Base-by-base conservation (phyloP, 495 filamentous ascomycete genomes). In the Aspergillus taichungensis region DNA sequence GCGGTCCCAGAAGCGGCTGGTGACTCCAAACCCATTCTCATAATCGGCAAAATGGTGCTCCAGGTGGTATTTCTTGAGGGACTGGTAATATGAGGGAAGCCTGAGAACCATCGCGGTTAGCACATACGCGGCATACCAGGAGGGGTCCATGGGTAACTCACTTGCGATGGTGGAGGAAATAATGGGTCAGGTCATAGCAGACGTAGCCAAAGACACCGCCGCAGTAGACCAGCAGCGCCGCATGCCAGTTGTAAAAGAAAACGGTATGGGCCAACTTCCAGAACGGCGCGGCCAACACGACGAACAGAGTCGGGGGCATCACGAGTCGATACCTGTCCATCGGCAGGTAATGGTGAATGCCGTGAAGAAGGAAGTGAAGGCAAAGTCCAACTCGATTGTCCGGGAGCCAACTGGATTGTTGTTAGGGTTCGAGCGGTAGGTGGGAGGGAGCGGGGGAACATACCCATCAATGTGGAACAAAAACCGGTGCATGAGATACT, bases 101-200 rank as follows among this genome's bases (percentile, higher is more conserved):
- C 80, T 83, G 3, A 48, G 28, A 37, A 7, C 28, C 28, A 14
- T n/a, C 8, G 30, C 8, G 13, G 40, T 64, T 43, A 62, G 56
- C 27, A 46, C 4, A 24, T 24, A 24, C 18, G 18, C 18, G 18
- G 18, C 18, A 24, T 24, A 24, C 18, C 18, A 24, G 27, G 2
- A 24, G 11, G 30, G 27, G 13, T 33, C 13, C 9, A 5, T 13
- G 30, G 33, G 47, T 28, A 54, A 75, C 78, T 67, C 60, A 85
- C 80, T 85, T 94, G 68, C 84, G 82, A 66, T 99, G 94, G 63
- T 99, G 94, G n/a, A 99, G 79, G 77, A 97, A 96, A 68, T 97
- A 99, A 64, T 99, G 94, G 10, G 92, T 97, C 69, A 95, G 48
- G 59, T 99, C 94, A 70, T 99, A 99, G 68, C 83, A 87, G 42